Conservation (phyloP, 345 rosid genomes). For the Hibiscus mutabilis region DNA sequence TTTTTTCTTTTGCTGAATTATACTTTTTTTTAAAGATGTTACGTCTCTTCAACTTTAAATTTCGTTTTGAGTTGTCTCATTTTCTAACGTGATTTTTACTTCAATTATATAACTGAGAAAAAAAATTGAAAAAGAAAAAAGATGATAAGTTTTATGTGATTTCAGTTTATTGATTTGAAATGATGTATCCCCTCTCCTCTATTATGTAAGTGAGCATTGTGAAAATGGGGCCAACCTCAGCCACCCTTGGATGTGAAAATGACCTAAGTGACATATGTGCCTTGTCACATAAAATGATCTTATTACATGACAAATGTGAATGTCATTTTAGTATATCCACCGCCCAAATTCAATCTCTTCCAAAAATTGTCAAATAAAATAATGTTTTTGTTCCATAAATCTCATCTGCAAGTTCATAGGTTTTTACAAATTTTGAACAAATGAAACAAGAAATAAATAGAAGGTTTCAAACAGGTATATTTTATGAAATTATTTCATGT, state of each 20-base stretch:
- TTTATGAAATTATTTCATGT: background rate
- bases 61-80: too few relatives aligned
- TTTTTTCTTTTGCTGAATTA: too few relatives aligned
- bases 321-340: constrained; percentile 24
- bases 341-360: constrained; percentile 26
- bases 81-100: too few relatives aligned
- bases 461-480: constrained; percentile 1
- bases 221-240: constrained; percentile 14
- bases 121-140: background rate
- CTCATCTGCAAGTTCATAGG: too few relatives aligned
- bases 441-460: background rate
- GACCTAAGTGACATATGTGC: constrained; percentile 16
- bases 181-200: background rate
- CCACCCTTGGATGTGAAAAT: constrained; percentile 10
- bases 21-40: too few relatives aligned
- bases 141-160: constrained; percentile 15
- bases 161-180: background rate
- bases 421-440: too few relatives aligned
- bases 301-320: constrained; percentile 20
- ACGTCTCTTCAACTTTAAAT: too few relatives aligned
- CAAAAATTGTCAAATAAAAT: too few relatives aligned
- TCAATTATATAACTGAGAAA: too few relatives aligned
- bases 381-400: background rate
- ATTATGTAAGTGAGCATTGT: constrained; percentile 1
- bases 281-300: background rate